Percentiles rank a stretch among this genome's conserved stretches.
Evolutionary conservation across 1,139 yeast species (phyloP).

Genomic region (Candida neerlandica): DNA sequence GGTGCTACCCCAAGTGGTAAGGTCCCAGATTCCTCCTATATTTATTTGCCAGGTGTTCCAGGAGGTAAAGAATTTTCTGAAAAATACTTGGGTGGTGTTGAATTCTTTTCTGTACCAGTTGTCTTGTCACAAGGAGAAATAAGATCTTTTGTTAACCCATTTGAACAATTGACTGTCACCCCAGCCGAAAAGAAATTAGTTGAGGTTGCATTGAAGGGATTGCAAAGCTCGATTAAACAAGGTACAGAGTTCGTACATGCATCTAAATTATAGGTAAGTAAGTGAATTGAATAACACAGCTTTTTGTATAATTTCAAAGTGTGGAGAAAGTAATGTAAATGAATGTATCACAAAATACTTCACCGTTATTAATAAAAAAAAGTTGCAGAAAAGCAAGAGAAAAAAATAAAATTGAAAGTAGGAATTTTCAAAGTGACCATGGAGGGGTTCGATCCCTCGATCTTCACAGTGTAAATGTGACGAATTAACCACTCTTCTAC

Average conservation of each 20-base stretch:
- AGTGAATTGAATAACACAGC: neutral
- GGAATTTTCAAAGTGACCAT: neutral
- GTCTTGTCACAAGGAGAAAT: slow-evolving; percentile 53
- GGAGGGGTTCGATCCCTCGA: slow-evolving; percentile 4
- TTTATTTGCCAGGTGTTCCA: slow-evolving; percentile 58
- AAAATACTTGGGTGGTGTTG: slow-evolving; percentile 41
- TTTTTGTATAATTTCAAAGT: too few relatives aligned
- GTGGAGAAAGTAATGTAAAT: too few relatives aligned
- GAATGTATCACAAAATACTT: neutral
- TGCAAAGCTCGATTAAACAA: slow-evolving; percentile 58
- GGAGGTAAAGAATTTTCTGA: slow-evolving; percentile 50
- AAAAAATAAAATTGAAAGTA: neutral
- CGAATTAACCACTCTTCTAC: slow-evolving; percentile 16
- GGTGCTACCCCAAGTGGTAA: slow-evolving; percentile 14
- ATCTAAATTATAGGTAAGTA: slow-evolving; percentile 38
- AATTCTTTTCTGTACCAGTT: slow-evolving; percentile 67
- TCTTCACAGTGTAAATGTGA: slow-evolving; percentile 12
- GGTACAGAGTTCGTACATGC: slow-evolving; percentile 60
- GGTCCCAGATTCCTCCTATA: slow-evolving; percentile 60
- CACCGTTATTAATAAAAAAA: too few relatives aligned
- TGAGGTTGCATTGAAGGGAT: slow-evolving; percentile 54
- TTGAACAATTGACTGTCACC: slow-evolving; percentile 38
- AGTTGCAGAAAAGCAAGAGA: neutral
- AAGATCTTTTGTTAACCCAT: slow-evolving; percentile 47
- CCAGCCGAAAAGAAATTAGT: slow-evolving; percentile 50